Conservation (phyloP, 1,284 basidiomycete species). For the Tilletiopsis washingtonensis region DNA sequence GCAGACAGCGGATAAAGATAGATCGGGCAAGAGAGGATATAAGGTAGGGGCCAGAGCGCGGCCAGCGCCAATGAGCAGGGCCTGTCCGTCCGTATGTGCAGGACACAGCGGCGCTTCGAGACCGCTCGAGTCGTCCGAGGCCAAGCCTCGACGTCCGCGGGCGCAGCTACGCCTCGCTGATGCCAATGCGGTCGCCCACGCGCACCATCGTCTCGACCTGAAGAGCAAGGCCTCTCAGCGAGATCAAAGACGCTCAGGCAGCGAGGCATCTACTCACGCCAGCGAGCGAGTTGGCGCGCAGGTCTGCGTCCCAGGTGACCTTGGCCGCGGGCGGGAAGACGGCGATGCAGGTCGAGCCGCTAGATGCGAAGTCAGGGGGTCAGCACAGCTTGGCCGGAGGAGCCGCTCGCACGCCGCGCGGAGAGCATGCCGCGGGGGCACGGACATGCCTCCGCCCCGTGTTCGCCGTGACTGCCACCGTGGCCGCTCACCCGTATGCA, state of each 20-base stretch:
- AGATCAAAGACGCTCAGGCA: background rate
- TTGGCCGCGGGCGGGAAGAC: constrained; percentile 15
- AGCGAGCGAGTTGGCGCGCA: constrained; percentile 6
- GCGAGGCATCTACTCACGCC: constrained; percentile 1
- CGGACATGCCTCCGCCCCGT: too few relatives aligned
- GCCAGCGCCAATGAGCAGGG: too few relatives aligned
- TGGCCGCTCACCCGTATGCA: constrained; percentile 13
- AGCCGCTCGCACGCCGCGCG: too few relatives aligned
- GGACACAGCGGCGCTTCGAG: too few relatives aligned
- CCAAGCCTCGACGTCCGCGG: too few relatives aligned
- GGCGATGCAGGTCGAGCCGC: constrained; percentile 8
- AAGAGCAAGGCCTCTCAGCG: background rate
- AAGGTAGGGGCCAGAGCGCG: too few relatives aligned
- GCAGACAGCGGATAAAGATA: too few relatives aligned
- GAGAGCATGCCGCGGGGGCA: too few relatives aligned
- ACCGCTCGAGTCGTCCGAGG: too few relatives aligned
- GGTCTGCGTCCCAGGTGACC: constrained; percentile 15
- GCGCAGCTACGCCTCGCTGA: background rate
- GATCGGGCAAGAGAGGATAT: too few relatives aligned
- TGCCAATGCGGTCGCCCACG: constrained; percentile 13
- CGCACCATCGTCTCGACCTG: constrained; percentile 15
- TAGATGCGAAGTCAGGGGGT: background rate
- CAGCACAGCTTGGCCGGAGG: background rate
- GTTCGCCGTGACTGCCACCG: too few relatives aligned
- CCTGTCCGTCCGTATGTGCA: too few relatives aligned